Base-by-base conservation (phyloP, 257 asterid species). In the Jacaranda mimosifolia region DNA sequence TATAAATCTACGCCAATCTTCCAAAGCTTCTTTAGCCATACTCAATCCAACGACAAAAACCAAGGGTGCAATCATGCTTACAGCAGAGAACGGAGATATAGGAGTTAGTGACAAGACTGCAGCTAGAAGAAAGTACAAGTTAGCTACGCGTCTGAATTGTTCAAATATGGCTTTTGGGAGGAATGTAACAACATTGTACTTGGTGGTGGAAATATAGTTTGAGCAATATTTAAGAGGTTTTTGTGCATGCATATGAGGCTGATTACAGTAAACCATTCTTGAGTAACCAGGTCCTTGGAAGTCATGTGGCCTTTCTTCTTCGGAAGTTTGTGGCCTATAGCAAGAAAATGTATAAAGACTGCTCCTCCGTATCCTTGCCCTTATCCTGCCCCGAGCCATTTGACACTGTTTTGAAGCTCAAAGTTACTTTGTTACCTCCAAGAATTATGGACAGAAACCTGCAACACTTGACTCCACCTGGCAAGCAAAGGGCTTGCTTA, bases 71-170 rank as follows among this genome's bases (percentile, higher is more conserved):
- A 93, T 89, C 99, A 93, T 93, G 83, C 99, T 96, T 73, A 88
- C 72, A 77, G 96, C 79, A 15, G 93, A 85, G 88, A 96, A 91
- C 0, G 99, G 99, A 15, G 99, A 85, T 60, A 96, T 81, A 12
- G 97, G 97, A 73, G 97, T 90, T 73, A 92, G 85, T 0, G 99
- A 96, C 67, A 96, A 79, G 63, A 87, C 73, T 9, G 99, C 98
- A 6, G 97, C 99, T n/a, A 91, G 81, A 63, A 96, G 98, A 87
- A 96, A 96, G 86, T 96, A 96, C 73, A 96, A 69, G 85, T 93
- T 93, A 71, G 98, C 98, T 64, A 96, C 97, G 7, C 99, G 97
- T 58, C 97, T 88, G 83, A 96, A 96, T 80, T 96, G 99, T 81
- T 96, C 99, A 43, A 96, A 93, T 51, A 86, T 84, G 62, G 99